Percentiles rank a stretch among this genome's conserved stretches.
phyloP scores from a whole-genome alignment of 2,329 filamentous ascomycete genomes.

The Gliomastix tumulicola region DNA sequence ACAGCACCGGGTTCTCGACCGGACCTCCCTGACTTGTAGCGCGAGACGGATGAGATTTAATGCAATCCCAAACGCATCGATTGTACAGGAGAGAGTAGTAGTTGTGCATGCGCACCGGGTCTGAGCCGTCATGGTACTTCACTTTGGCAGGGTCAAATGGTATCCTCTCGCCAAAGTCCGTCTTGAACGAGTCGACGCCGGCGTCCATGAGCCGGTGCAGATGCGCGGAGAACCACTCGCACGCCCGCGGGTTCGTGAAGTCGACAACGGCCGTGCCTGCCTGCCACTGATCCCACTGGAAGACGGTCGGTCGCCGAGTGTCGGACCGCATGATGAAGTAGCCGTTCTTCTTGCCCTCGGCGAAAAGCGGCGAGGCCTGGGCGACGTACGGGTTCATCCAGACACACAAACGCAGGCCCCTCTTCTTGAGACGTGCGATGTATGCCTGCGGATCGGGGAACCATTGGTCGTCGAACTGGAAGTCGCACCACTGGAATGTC shows the following conservation, averaged over 20 bases:
- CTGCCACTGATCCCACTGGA: constrained; percentile 80
- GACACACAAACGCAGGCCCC: constrained; percentile 56
- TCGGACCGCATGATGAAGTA: constrained; percentile 64
- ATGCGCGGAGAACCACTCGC: constrained; percentile 55
- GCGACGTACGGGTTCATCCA: constrained; percentile 74
- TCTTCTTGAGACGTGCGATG: constrained; percentile 56
- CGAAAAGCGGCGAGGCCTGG: constrained; percentile 60
- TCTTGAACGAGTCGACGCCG: constrained; percentile 67
- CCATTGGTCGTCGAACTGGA: constrained; percentile 59
- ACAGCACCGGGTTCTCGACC: constrained; percentile 46
- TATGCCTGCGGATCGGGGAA: constrained; percentile 63
- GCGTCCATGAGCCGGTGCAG: constrained; percentile 58
- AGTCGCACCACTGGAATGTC: constrained; percentile 69
- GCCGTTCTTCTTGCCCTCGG: constrained; percentile 55
- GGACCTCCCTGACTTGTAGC: constrained; percentile 9
- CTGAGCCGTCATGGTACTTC: constrained; percentile 53
- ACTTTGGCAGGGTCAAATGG: constrained; percentile 50
- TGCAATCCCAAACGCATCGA: constrained; percentile 58
- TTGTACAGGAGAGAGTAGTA: constrained; percentile 70
- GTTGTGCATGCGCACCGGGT: constrained; percentile 66
- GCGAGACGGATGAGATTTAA: constrained; percentile 41
- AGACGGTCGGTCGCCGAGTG: constrained; percentile 46
- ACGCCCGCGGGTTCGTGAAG: constrained; percentile 65
- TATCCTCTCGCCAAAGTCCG: constrained; percentile 69
- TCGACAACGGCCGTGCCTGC: constrained; percentile 69